A percentile compares a stretch with the other conserved stretches of the same genome.
These are phyloP conservation scores for Trichophyton benhamiae DNA, from an alignment of 2,329 filamentous ascomycete genomes.

Conservation along the genomic window DNA sequence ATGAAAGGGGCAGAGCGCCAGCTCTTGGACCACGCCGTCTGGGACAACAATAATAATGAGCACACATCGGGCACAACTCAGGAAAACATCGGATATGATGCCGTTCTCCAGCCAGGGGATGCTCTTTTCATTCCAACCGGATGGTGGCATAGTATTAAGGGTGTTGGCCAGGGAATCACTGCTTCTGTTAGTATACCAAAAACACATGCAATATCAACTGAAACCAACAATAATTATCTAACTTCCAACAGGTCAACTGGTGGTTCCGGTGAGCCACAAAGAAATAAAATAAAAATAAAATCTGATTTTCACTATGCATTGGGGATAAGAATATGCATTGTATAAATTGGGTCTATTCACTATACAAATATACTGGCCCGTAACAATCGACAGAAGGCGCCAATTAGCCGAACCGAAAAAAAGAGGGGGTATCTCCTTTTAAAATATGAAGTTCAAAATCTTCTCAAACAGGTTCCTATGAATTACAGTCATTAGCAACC, in stretches of 20 bases:
- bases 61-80: not conserved
- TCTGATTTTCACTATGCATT: not conserved
- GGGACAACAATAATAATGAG: constrained; percentile 35
- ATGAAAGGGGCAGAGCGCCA: constrained; percentile 67
- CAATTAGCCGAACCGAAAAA: not conserved
- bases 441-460: constrained; percentile 16
- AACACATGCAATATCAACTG: not conserved
- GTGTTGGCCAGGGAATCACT: constrained; percentile 45
- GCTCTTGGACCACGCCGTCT: constrained; percentile 56
- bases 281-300: not conserved
- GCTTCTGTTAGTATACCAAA: constrained; percentile 39
- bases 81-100: constrained; percentile 35
- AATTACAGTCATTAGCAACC: not conserved
- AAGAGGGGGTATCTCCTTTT: not conserved
- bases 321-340: not conserved
- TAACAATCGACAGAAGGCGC: not conserved
- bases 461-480: constrained; percentile 19
- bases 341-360: not conserved
- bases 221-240: not conserved
- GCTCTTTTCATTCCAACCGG: constrained; percentile 66
- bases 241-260: constrained; percentile 52
- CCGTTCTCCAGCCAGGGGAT: constrained; percentile 51
- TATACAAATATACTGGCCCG: not conserved
- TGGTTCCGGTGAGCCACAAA: constrained; percentile 53
- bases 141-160: constrained; percentile 79